Conservation (phyloP, 176 grass and related monocot genomes). For the Microstegium vimineum region DNA sequence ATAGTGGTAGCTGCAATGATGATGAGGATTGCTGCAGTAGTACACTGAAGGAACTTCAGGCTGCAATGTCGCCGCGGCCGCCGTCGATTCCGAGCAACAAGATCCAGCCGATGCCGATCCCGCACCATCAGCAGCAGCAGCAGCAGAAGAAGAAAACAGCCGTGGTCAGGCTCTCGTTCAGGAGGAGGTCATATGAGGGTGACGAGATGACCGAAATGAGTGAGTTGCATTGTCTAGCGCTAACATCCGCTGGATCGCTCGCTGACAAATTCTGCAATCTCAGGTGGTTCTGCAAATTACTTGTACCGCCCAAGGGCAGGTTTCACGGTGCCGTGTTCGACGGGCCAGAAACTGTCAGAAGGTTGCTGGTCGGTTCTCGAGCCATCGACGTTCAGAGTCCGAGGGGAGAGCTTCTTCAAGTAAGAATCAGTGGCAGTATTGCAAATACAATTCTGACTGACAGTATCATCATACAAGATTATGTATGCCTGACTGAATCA, state of each 20-base stretch:
- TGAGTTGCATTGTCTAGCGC: constrained; percentile 38
- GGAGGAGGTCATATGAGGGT: constrained; percentile 84
- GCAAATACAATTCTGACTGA: background rate
- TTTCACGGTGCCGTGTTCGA: constrained; percentile 51
- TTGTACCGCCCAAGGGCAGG: constrained; percentile 70
- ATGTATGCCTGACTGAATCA: constrained; percentile 10
- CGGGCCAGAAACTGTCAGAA: constrained; percentile 42
- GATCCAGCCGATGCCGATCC: constrained; percentile 55
- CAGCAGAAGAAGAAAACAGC: constrained; percentile 83
- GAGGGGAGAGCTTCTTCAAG: constrained; percentile 83
- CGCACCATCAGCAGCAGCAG: constrained; percentile 47
- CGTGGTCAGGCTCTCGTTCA: constrained; percentile 75
- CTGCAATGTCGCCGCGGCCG: constrained; percentile 38
- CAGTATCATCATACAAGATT: background rate
- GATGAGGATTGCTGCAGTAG: constrained; percentile 17
- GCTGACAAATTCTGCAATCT: constrained; percentile 8
- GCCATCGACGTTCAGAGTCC: constrained; percentile 75
- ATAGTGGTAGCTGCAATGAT: background rate
- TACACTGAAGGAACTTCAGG: constrained; percentile 11
- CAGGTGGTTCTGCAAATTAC: constrained; percentile 73
- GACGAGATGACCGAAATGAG: constrained; percentile 87
- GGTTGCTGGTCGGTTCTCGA: constrained; percentile 87
- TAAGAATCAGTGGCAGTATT: background rate
- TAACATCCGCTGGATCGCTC: background rate
- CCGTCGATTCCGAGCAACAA: constrained; percentile 45